phyloP scores from a whole-genome alignment of 129 eudicot genomes.

The Silybum marianum region DNA sequence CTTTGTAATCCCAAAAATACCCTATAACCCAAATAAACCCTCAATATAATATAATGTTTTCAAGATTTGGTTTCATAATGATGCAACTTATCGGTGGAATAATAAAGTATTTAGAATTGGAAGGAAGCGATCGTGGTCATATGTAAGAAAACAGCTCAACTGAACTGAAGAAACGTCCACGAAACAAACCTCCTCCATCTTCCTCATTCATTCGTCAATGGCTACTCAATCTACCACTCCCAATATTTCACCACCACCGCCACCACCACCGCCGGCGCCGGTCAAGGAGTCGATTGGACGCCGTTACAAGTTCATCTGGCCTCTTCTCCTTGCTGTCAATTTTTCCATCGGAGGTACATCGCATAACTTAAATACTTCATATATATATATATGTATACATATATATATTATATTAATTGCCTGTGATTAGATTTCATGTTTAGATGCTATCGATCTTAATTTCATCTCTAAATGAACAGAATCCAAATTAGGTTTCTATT shows the following conservation, averaged over 20 bases:
- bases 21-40: too few relatives aligned
- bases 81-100: background rate
- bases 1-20: too few relatives aligned
- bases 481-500: slow-evolving; percentile 11
- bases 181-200: slow-evolving; percentile 10
- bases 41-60: too few relatives aligned
- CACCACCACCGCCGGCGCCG: slow-evolving; percentile 31
- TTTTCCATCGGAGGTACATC: slow-evolving; percentile 57
- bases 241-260: slow-evolving; percentile 4
- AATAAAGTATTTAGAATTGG: background rate
- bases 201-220: slow-evolving; percentile 15
- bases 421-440: background rate
- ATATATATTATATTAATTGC: background rate
- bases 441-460: background rate
- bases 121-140: too few relatives aligned
- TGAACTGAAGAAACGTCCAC: slow-evolving; percentile 41
- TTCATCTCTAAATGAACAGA: background rate
- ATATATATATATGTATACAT: background rate
- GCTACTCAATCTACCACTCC: slow-evolving; percentile 11
- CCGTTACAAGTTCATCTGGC: slow-evolving; percentile 66
- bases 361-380: background rate
- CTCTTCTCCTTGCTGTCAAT: slow-evolving; percentile 58
- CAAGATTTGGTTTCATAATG: too few relatives aligned
- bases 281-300: slow-evolving; percentile 51
- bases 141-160: slow-evolving; percentile 41